Base-by-base conservation (phyloP, 1,284 basidiomycete genomes). In the Heterobasidion irregulare region DNA sequence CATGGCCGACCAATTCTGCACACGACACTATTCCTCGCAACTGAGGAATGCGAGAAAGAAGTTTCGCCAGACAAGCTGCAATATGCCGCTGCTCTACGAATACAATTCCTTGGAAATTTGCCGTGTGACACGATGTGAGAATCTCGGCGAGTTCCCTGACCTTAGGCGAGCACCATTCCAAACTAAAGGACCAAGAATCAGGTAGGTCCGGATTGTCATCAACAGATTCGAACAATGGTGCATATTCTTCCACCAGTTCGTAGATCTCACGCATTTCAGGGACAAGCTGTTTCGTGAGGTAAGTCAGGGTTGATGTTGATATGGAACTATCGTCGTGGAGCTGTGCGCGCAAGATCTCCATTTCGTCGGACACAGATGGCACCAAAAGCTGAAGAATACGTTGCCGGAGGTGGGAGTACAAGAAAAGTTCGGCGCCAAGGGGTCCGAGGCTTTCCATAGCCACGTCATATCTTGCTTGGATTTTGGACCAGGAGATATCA, bases 41-140 rank as follows among this genome's bases (percentile, higher is more conserved):
- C 43, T 77, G 74, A 0, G 82, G 75, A 6, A 89, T 75, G 38
- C 73, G 75, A 1, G 78, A 73, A 4, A 94, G 70, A 19, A 92
- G 68, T 62, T 73, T 79, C 1, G 86, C 76, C 7, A 94, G 73
- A 49, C 81, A 80, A n/a, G 77, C 71, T 2, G 89, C 92, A 16
- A 88, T 76, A 61, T 91, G 87, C 7, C 91, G 77, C 64, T 91
- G 89, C 60, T 92, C 83, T 8, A 90, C 89, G 64, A 94, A 94
- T 33, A 94, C 75, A 58, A 94, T 92, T 9, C 81, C 83, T 63
- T 90, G 89, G 62, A 92, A 90, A 5, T 74, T 70, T 1, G 73
- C 63, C 33, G 75, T 74, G 41, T 78, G 70, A 63, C 84, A 76
- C 16, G 72, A 70, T n/a, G 77, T 69, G 12, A 93, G 74, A 49